Percentiles rank a stretch among this genome's conserved stretches.
Evolutionary conservation across 78 protist genomes (phyloP).

Genomic region (Dictyostelium firmibasis): DNA sequence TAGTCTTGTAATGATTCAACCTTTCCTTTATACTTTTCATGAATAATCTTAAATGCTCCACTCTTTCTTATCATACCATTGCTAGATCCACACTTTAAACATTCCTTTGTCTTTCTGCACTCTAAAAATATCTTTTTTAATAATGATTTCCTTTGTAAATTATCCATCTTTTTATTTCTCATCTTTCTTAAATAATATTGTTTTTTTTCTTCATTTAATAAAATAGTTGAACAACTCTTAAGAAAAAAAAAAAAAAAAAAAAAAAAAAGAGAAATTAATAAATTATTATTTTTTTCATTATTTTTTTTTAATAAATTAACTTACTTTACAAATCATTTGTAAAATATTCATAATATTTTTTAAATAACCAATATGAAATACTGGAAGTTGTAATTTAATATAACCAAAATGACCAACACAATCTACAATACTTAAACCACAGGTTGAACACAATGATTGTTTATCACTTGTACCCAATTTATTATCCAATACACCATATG

Average conservation of each 20-base stretch:
- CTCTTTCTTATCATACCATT: constrained; percentile 95
- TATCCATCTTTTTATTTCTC: constrained; percentile 59
- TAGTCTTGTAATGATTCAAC: constrained; percentile 36
- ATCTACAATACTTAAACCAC: constrained; percentile 82
- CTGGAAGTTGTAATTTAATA: constrained; percentile 95
- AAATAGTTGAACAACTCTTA: constrained; percentile 61
- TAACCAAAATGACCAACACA: constrained; percentile 99
- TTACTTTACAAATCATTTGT: constrained; percentile 95
- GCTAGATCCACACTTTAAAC: constrained; percentile 92
- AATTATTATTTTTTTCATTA: no score
- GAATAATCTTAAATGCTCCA: constrained; percentile 86
- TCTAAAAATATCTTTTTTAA: constrained; percentile 67
- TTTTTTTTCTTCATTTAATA: constrained; percentile 59
- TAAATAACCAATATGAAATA: constrained; percentile 97
- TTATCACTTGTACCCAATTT: constrained; percentile 74
- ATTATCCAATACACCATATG: constrained; percentile 70
- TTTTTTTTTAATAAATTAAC: no score
- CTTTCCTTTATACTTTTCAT: constrained; percentile 85
- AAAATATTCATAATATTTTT: constrained; percentile 85
- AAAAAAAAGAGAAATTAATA: no score
- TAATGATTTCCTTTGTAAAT: constrained; percentile 58
- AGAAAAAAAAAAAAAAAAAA: no score
- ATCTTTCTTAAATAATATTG: constrained; percentile 41
- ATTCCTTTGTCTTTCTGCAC: constrained; percentile 57
- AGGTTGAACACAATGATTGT: constrained; percentile 36